Evolutionary conservation across 257 asterid genomes (phyloP), one percentile per base, ranked within the genome.

Genomic region (Osmanthus fragrans): DNA sequence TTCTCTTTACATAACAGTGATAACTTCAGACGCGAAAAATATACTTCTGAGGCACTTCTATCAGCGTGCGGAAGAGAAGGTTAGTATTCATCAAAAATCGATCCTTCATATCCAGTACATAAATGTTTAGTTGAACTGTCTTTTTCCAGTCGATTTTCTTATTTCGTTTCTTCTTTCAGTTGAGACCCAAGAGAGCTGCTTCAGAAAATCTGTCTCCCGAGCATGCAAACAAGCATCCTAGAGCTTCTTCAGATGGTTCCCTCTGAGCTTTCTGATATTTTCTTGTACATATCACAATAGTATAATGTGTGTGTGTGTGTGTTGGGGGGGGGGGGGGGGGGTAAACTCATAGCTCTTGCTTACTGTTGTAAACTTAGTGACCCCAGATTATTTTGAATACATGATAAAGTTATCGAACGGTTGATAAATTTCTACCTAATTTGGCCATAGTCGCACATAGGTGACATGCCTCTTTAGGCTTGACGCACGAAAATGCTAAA

Each of bases 171-270:
- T 71, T 13, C 19, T 74, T 74, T 78, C 78, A 86, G 90, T 65
- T 79, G 81, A 79, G 83, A 77, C 79, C 72, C 12, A 86, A 86
- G 83, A 82, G 90, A 75, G 85, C 90, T 58, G 90, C 90, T 27
- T 70, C 90, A 18, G 88, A 82, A 42, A 86, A 65, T 82, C 77
- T 84, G 39, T 45, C 73, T 5, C 83, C 85, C 0, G 85, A 82
- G 69, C 83, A 80, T 68, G 86, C 85, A 77, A 30, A 74, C 27
- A 86, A 86, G 78, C 81, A 79, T 74, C 83, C 74, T 11, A 86
- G 80, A 83, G 77, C 81, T 36, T 72, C 85, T 40, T 77, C 77
- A 21, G 88, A 76, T 39, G 25, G 65, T 73, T 60, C 73, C 42
- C 29, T 76, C 75, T 75, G 77, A 81, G 18, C 75, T 15, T 47